phyloP scores from a whole-genome alignment of 2,329 filamentous ascomycete genomes.

The Harringtonia lauricola region DNA sequence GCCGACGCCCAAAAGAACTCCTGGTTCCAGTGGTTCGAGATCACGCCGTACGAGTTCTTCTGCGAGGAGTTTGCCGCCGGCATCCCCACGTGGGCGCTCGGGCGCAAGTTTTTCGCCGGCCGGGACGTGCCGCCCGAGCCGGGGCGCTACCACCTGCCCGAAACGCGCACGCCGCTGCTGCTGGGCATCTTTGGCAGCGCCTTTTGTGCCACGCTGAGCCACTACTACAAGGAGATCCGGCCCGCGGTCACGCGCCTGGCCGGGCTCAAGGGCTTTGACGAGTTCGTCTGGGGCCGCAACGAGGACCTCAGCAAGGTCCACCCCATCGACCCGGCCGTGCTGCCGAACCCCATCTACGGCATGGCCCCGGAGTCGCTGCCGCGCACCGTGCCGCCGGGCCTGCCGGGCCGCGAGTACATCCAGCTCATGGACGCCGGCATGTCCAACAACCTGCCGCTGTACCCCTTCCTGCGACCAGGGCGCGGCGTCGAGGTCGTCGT shows the following conservation, averaged over 20 bases:
- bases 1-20: constrained; percentile 51
- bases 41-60: constrained; percentile 90
- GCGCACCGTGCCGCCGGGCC: constrained; percentile 63
- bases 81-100: constrained; percentile 90
- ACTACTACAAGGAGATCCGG: constrained; percentile 92
- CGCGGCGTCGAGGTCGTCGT: constrained; percentile 82
- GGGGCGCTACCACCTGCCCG: constrained; percentile 59
- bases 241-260: constrained; percentile 65
- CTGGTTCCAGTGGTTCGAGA: constrained; percentile 98
- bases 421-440: constrained; percentile 95
- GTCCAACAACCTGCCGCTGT: constrained; percentile 96
- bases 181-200: constrained; percentile 96
- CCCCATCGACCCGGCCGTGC: constrained; percentile 80
- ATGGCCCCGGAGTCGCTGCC: constrained; percentile 65
- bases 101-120: constrained; percentile 69
- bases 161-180: constrained; percentile 71
- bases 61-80: constrained; percentile 86
- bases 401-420: constrained; percentile 60
- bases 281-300: constrained; percentile 70
- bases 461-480: constrained; percentile 80
- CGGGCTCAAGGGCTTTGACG: constrained; percentile 68
- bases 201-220: constrained; percentile 88
- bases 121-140: constrained; percentile 51
- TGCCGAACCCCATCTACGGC: constrained; percentile 81
- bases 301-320: constrained; percentile 85